Evolutionary conservation across 805 yeast species (phyloP).

Genomic region (Lipomyces orientalis): DNA sequence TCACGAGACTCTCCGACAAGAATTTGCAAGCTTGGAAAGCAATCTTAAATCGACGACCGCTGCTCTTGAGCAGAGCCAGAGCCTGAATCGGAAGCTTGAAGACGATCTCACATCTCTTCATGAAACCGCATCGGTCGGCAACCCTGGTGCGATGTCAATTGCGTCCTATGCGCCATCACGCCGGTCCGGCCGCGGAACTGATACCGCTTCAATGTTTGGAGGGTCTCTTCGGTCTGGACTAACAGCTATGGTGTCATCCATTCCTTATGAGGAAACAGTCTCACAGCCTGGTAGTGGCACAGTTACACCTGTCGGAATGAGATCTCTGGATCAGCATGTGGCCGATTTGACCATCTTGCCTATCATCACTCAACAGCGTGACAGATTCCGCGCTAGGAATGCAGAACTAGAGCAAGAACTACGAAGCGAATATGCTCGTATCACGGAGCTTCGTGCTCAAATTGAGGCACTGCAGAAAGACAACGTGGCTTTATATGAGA

Average conservation of each 20-base stretch:
- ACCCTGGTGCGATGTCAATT: slow-evolving; percentile 31
- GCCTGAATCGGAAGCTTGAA: slow-evolving; percentile 69
- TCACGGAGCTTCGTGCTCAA: slow-evolving; percentile 69
- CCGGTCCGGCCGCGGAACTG: slow-evolving; percentile 29
- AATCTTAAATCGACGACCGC: slow-evolving; percentile 46
- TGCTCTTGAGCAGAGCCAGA: slow-evolving; percentile 52
- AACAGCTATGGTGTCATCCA: slow-evolving; percentile 5
- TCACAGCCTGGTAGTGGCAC: slow-evolving; percentile 17
- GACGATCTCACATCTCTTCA: slow-evolving; percentile 69
- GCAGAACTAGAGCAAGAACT: slow-evolving; percentile 83
- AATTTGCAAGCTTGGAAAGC: slow-evolving; percentile 51
- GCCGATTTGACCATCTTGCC: slow-evolving; percentile 60
- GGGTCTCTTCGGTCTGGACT: slow-evolving; percentile 32
- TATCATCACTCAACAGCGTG: slow-evolving; percentile 92
- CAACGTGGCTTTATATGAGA: slow-evolving; percentile 79
- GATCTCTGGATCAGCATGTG: slow-evolving; percentile 30
- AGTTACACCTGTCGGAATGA: slow-evolving; percentile 12
- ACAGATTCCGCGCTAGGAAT: slow-evolving; percentile 83
- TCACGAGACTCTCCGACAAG: slow-evolving; percentile 54
- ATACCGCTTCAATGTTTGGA: slow-evolving; percentile 32
- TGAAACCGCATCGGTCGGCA: slow-evolving; percentile 44
- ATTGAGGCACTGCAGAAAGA: slow-evolving; percentile 70
- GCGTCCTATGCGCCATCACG: slow-evolving; percentile 33
- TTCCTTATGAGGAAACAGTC: slow-evolving; percentile 8
- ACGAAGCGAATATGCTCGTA: slow-evolving; percentile 59